Conservation (phyloP, 2,329 filamentous ascomycete species). For the Diplodia mutila region DNA sequence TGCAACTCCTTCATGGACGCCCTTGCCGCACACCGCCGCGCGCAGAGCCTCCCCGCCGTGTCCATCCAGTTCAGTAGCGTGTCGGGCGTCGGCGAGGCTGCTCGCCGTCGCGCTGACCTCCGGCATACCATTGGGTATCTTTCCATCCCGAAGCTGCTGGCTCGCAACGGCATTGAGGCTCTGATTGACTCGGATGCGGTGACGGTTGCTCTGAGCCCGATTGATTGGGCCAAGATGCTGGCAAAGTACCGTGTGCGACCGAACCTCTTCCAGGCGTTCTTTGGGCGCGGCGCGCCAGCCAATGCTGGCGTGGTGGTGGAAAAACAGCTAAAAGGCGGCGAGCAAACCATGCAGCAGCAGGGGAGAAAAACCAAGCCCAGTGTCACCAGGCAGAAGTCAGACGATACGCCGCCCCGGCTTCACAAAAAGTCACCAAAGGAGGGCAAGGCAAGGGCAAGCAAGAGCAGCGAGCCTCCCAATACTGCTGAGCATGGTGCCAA, state of each 20-base stretch:
- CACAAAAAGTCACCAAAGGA: too few species aligned
- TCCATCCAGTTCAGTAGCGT: neutral
- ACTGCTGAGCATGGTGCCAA: too few species aligned
- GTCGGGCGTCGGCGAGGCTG: neutral
- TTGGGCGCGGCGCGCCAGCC: neutral
- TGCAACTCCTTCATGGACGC: constrained; percentile 38
- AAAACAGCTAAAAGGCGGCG: too few species aligned
- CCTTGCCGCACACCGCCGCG: constrained; percentile 32
- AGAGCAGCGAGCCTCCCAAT: too few species aligned
- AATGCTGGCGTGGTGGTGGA: too few species aligned
- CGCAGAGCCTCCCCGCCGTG: constrained; percentile 25
- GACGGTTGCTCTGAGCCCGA: neutral
- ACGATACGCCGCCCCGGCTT: too few species aligned
- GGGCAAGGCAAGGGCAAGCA: too few species aligned
- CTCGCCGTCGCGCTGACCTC: neutral
- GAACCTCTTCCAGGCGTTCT: neutral
- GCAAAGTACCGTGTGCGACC: neutral
- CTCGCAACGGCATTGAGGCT: neutral
- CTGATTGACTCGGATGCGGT: neutral
- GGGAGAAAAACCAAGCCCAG: too few species aligned
- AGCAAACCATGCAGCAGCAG: too few species aligned
- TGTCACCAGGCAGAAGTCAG: too few species aligned
- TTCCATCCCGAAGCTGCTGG: neutral
- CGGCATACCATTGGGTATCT: neutral
- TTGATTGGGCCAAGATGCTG: neutral